Percentiles rank a stretch among this genome's conserved stretches.
These are phyloP conservation scores for Penicillium thymicola DNA, from an alignment of 2,329 filamentous ascomycete species.

Conservation along the genomic window DNA sequence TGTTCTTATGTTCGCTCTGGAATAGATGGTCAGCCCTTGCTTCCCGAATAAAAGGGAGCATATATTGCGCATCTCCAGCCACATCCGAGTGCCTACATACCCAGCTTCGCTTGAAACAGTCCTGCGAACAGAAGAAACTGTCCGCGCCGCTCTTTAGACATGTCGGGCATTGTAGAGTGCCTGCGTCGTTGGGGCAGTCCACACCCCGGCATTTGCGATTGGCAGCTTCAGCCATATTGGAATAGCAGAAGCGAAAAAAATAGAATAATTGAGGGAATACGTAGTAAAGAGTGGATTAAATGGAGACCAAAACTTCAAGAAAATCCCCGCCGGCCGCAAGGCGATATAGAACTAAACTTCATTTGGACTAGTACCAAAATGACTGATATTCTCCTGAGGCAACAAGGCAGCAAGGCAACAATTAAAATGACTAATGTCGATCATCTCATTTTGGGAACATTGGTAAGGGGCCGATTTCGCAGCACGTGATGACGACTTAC, in stretches of 20 bases:
- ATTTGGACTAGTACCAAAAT: background rate
- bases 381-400: background rate
- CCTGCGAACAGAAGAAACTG: constrained; percentile 96
- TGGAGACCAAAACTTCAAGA: constrained; percentile 4
- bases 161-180: constrained; percentile 85
- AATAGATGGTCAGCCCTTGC: background rate
- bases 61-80: constrained; percentile 23
- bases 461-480: constrained; percentile 13
- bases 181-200: constrained; percentile 84
- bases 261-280: background rate
- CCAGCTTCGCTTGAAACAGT: constrained; percentile 99
- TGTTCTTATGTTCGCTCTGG: constrained; percentile 75
- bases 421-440: constrained; percentile 6
- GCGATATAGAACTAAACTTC: background rate
- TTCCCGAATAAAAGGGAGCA: constrained; percentile 13
- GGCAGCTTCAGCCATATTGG: constrained; percentile 27
- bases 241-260: background rate
- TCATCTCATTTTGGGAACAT: constrained; percentile 6
- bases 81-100: constrained; percentile 54
- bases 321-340: constrained; percentile 6
- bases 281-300: background rate
- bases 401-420: background rate
- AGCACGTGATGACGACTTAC: constrained; percentile 14
- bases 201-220: constrained; percentile 64
- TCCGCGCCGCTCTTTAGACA: constrained; percentile 88